Evolutionary conservation across 176 grass and related monocot species (phyloP).

Genomic region (Panicum miliaceum): DNA sequence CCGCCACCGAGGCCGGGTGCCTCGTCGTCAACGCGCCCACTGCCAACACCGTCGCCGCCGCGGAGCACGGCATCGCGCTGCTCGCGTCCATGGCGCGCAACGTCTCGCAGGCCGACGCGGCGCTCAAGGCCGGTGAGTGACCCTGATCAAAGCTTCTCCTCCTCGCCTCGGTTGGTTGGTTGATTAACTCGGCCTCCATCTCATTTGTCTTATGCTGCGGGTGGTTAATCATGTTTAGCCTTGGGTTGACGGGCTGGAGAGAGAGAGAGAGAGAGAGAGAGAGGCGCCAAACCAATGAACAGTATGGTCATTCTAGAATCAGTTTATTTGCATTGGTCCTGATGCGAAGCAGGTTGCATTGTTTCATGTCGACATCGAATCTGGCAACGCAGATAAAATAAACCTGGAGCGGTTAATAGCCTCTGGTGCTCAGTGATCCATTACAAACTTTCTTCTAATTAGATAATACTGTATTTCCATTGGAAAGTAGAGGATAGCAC

Average conservation of each 20-base stretch:
- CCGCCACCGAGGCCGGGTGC: constrained; percentile 69
- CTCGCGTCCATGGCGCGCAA: constrained; percentile 83
- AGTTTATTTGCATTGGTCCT: background rate
- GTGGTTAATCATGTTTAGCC: background rate
- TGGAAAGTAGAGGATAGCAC: background rate
- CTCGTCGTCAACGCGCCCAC: constrained; percentile 82
- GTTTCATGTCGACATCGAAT: constrained; percentile 34
- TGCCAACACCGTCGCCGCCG: constrained; percentile 75
- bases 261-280: no score
- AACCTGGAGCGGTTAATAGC: background rate
- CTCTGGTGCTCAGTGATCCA: background rate
- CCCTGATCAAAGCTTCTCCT: background rate
- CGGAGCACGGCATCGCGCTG: constrained; percentile 78
- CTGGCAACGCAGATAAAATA: background rate
- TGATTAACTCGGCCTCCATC: background rate
- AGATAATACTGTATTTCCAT: background rate
- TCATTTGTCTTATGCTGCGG: background rate
- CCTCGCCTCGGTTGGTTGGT: background rate
- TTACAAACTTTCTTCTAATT: background rate
- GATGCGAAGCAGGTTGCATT: background rate
- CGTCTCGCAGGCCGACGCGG: constrained; percentile 64
- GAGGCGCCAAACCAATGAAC: background rate
- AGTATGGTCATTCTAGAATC: constrained; percentile 10
- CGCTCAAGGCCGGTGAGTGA: constrained; percentile 69
- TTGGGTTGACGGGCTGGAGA: background rate